Evolutionary conservation across 1,139 yeast genomes (phyloP).

Genomic region (Yamadazyma spencermartinsiae): DNA sequence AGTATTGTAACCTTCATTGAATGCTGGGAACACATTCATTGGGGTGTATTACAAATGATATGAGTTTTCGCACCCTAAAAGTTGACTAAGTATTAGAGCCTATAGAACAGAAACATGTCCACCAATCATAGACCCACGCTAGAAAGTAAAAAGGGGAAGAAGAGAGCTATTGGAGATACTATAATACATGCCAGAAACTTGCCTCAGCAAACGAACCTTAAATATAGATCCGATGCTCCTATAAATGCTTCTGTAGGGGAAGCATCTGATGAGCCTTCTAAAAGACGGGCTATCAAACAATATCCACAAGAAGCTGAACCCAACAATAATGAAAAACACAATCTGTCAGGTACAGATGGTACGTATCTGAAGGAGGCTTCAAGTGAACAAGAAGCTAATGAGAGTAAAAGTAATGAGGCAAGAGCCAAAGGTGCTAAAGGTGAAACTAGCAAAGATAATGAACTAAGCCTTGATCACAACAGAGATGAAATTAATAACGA

Average conservation of each 20-base stretch:
- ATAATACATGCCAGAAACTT: slow-evolving; percentile 68
- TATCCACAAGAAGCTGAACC: not conserved
- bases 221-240: slow-evolving; percentile 47
- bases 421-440: no score
- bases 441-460: slow-evolving; percentile 9
- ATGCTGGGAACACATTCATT: slow-evolving; percentile 61
- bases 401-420: no score
- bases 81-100: no score
- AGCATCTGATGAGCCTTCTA: slow-evolving; percentile 9
- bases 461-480: not conserved
- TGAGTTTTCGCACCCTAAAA: slow-evolving; percentile 1
- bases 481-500: slow-evolving; percentile 22
- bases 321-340: no score
- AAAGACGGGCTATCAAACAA: not conserved
- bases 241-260: slow-evolving; percentile 13
- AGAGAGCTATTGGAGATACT: slow-evolving; percentile 37
- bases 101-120: no score
- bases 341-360: no score
- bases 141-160: slow-evolving; percentile 80
- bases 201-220: slow-evolving; percentile 71
- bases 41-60: not conserved
- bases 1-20: slow-evolving; percentile 50
- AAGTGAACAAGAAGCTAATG: no score
- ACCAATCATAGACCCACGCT: slow-evolving; percentile 89
- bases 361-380: no score